Base-by-base conservation (phyloP, 495 filamentous ascomycete species). In the Filosporella fistucella region DNA sequence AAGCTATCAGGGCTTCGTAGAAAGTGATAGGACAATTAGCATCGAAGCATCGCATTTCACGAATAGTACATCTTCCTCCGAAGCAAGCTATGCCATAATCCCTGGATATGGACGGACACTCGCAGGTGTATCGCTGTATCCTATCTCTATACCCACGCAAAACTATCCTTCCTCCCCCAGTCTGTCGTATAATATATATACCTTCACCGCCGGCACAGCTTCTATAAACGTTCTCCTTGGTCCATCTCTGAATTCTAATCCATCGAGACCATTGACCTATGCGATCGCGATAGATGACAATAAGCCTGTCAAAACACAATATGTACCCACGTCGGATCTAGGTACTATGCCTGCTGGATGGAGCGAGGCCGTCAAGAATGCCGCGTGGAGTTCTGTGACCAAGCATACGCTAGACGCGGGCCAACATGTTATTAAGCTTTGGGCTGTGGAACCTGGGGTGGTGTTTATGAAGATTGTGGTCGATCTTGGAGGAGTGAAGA, bases 381-480 rank as follows among this genome's bases (percentile, higher is more conserved):
- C 58, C 14, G 75, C 78, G n/a, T 86, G 81, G 83, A 71, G 68
- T 0, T 58, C 72, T 5, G 77, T 70, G 18, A 80, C 72, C 30
- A 72, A 50, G 16, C 80, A 76, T 57, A 60, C 57, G 14, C 65
- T 75, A 64, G 5, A 50, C 48, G 12, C 66, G 47, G 80, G 79
- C 10, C 67, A 68, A 33, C 75, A 83, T 54, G 78, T 65, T 28
- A 58, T 86, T 44, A 75, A 76, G 39, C 45, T 87, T 17, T 81
- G 80, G 75, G 68, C 75, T 21, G 61, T 85, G 42, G 76, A 83
- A 66, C 73, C 80, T 36, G 78, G 78, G 17, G 64, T 86, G 1
- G 65, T 85, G 13, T 68, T 89, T 35, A 77, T 86, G 66, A 87
- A 83, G 66, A 66, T 86, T 23, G 68, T 85, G 6, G 42, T 88